Percentiles rank a stretch among this genome's conserved stretches.
phyloP scores from a whole-genome alignment of 139 green algal genomes.

The Eudorina sp. region DNA sequence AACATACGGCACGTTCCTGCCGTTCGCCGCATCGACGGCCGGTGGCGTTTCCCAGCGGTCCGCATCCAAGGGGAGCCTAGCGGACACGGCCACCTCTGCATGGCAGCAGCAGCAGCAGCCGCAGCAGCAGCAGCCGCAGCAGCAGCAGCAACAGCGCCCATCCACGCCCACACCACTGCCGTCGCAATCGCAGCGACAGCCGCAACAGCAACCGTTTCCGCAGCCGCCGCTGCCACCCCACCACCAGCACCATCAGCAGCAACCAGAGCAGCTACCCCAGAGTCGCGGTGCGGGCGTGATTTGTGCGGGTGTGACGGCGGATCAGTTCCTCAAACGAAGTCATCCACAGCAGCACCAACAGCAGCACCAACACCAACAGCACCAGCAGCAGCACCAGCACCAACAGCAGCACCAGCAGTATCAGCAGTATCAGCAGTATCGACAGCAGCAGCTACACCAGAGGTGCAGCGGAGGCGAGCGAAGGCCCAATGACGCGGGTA shows the following conservation, averaged over 20 bases:
- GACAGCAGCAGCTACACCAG: neutral
- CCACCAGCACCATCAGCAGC: no score
- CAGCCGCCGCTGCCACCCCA: no score
- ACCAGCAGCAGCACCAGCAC: neutral
- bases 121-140: neutral
- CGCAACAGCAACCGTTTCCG: no score
- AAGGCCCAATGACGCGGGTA: neutral
- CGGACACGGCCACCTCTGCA: conserved; percentile 2
- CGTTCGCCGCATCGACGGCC: neutral
- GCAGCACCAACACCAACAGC: neutral
- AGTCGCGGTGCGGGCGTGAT: no score
- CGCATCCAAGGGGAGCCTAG: neutral
- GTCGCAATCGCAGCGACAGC: neutral
- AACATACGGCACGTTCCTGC: conserved; percentile 27
- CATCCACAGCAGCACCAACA: neutral
- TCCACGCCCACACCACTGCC: neutral
- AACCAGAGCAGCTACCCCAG: no score
- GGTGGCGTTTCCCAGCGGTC: neutral
- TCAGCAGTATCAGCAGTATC: neutral
- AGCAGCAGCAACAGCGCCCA: neutral
- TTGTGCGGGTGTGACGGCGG: neutral
- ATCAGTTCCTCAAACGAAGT: neutral
- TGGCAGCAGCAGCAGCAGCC: conserved; percentile 16
- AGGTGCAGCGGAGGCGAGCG: neutral
- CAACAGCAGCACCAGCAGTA: neutral